These are phyloP conservation scores for Nevesoporus exiguus DNA, from an alignment of 768 basidiomycete species.

Conservation along the genomic window DNA sequence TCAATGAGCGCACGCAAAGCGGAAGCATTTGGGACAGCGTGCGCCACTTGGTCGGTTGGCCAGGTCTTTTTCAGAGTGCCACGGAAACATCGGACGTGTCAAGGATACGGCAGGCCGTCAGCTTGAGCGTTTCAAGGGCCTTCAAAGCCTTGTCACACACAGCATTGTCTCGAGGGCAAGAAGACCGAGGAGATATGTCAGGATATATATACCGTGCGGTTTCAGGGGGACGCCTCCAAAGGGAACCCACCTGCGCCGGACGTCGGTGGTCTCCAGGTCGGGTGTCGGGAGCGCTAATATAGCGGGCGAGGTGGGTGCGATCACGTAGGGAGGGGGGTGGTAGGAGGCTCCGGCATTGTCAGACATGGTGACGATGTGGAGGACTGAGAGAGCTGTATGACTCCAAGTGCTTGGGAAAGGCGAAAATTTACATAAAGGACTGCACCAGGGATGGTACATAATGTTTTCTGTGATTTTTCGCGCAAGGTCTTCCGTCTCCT, in stretches of 20 bases:
- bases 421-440: conserved; percentile 29
- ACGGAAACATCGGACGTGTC: conserved; percentile 12
- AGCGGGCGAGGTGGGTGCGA: background rate
- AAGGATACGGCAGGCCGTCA: conserved; percentile 3
- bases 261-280: no score
- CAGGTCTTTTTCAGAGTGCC: background rate
- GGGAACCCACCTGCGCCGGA: background rate
- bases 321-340: no score
- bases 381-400: conserved; percentile 3
- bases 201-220: background rate
- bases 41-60: background rate
- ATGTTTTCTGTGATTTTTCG: conserved; percentile 8
- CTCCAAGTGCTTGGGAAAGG: conserved; percentile 19
- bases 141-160: conserved; percentile 4
- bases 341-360: background rate
- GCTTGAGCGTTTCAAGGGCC: conserved; percentile 16
- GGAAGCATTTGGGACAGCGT: background rate
- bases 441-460: conserved; percentile 17
- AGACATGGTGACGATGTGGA: background rate
- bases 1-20: background rate
- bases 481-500: background rate
- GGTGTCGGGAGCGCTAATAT: background rate
- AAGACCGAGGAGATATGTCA: conserved; percentile 18
- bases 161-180: conserved; percentile 9
- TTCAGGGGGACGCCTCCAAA: no score